phyloP scores from a whole-genome alignment of 352 stramenopile species.

The Phytophthora sojae region DNA sequence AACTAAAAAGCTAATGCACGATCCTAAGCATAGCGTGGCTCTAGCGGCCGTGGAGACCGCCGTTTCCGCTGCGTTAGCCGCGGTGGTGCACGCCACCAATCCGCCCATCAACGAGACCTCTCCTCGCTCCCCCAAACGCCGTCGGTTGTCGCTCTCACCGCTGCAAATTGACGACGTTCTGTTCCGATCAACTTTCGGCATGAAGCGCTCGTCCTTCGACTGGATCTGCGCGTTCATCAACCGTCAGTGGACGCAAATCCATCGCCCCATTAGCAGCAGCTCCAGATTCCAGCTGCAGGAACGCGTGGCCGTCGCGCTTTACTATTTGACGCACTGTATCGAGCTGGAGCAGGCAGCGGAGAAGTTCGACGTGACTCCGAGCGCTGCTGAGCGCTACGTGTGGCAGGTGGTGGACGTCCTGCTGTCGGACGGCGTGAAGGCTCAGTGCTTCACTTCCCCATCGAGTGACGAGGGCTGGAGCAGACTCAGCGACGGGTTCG shows the following conservation, averaged over 20 bases:
- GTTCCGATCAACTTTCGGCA: slow-evolving; percentile 16
- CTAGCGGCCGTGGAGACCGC: slow-evolving; percentile 16
- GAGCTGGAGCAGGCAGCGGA: slow-evolving; percentile 7
- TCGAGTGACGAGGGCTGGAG: slow-evolving; percentile 19
- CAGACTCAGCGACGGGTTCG: slow-evolving; percentile 22
- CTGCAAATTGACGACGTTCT: slow-evolving; percentile 7
- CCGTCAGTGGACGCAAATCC: slow-evolving; percentile 7
- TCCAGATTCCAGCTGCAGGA: slow-evolving; percentile 11
- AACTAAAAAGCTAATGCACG: slow-evolving; percentile 9
- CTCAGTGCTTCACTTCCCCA: slow-evolving; percentile 23
- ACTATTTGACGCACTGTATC: slow-evolving; percentile 22
- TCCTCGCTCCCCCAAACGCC: slow-evolving; percentile 8
- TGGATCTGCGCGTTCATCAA: slow-evolving; percentile 17
- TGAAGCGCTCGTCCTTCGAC: slow-evolving; percentile 26
- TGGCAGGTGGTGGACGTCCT: slow-evolving; percentile 32
- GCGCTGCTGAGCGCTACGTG: slow-evolving; percentile 17
- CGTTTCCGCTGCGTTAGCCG: slow-evolving; percentile 12
- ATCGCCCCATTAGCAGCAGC: neutral
- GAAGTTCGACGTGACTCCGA: slow-evolving; percentile 11
- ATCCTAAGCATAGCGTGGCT: slow-evolving; percentile 3
- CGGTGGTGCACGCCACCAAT: slow-evolving; percentile 13
- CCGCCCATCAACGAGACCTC: neutral
- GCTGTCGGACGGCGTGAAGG: slow-evolving; percentile 24
- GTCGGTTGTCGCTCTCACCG: slow-evolving; percentile 15
- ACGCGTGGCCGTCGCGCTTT: slow-evolving; percentile 20